Evolutionary conservation across 2,329 filamentous ascomycete species (phyloP), one percentile per base, ranked within the genome.

Genomic region (Laburnicola sp.): DNA sequence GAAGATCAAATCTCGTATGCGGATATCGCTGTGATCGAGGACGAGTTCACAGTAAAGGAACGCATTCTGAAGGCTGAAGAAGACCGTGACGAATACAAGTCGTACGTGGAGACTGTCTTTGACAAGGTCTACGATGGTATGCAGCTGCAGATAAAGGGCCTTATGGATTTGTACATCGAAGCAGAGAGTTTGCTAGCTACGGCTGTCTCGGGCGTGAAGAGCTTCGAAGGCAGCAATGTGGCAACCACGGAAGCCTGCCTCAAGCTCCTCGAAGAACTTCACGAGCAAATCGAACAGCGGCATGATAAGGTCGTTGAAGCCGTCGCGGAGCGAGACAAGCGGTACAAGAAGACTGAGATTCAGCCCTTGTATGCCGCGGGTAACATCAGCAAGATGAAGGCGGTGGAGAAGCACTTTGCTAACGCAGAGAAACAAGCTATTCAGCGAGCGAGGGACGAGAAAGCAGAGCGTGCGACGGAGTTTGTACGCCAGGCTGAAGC

Each of bases 1-100:
- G 76, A 75, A 42, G 77, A 82, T 48, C 77, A 82, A 56, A 82
- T 84, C 38, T 80, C 79, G 0, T 83, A 84, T 62, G 79, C 80
- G 9, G 80, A 83, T 42, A 81, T 84, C 58, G 78, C 77, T 32
- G 73, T 74, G 11, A 69, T 83, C 7, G 81, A 84, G 59, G 76
- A 80, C 42, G 79, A 82, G 26, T 82, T 82, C 57, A 80, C 80
- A 50, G 75, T 78, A 48, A 74, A 73, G 7, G 81, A 84, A 62
- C 75, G 75, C 39, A 74, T 76, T 28, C 70, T 73, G 34, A 80
- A 80, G 56, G 74, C 79, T n/a, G 74, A 78, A 38, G 80, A 83
- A 64, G 80, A 82, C 53, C 71, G 77, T 36, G 71, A 72, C 8
- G 80, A 83, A 59, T 76, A 81, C 37, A 75, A 80, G 23, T 72